phyloP scores from a whole-genome alignment of 768 basidiomycete genomes.

The Rubroboletus pulcherrimus region DNA sequence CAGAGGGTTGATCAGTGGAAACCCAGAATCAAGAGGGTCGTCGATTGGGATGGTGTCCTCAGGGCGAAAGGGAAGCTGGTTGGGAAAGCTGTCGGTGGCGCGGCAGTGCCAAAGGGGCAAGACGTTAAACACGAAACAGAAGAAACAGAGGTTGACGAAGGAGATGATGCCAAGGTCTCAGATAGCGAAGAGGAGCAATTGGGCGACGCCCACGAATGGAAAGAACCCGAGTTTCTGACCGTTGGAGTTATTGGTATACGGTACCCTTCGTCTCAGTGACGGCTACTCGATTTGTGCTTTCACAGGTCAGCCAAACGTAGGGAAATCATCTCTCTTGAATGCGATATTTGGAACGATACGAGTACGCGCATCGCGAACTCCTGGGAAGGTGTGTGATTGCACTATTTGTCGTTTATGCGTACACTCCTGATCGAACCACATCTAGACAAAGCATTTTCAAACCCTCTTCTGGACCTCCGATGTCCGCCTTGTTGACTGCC shows the following conservation, averaged over 20 bases:
- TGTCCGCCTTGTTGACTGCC: constrained; percentile 91
- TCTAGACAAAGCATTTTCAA: constrained; percentile 90
- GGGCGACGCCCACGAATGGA: constrained; percentile 17
- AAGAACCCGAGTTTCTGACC: constrained; percentile 62
- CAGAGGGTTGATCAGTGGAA: constrained; percentile 58
- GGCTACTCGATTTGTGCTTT: not conserved
- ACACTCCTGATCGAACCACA: not conserved
- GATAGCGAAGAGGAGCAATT: constrained; percentile 16
- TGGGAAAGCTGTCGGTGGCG: constrained; percentile 43
- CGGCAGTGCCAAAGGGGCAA: constrained; percentile 33
- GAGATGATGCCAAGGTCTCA: constrained; percentile 3
- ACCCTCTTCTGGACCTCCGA: constrained; percentile 87
- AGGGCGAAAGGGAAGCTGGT: constrained; percentile 41
- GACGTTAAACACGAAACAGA: not conserved
- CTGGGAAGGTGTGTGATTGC: constrained; percentile 62
- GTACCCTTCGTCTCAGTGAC: not conserved
- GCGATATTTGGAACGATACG: constrained; percentile 78
- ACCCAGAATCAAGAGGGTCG: constrained; percentile 54
- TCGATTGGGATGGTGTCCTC: constrained; percentile 74
- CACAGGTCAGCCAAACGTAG: constrained; percentile 90
- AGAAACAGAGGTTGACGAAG: constrained; percentile 22
- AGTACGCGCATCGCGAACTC: constrained; percentile 81
- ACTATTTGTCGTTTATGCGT: not conserved
- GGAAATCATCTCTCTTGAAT: constrained; percentile 90
- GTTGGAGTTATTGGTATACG: constrained; percentile 72